Base-by-base conservation (phyloP, 768 basidiomycete genomes). In the Lactarius evosmus region DNA sequence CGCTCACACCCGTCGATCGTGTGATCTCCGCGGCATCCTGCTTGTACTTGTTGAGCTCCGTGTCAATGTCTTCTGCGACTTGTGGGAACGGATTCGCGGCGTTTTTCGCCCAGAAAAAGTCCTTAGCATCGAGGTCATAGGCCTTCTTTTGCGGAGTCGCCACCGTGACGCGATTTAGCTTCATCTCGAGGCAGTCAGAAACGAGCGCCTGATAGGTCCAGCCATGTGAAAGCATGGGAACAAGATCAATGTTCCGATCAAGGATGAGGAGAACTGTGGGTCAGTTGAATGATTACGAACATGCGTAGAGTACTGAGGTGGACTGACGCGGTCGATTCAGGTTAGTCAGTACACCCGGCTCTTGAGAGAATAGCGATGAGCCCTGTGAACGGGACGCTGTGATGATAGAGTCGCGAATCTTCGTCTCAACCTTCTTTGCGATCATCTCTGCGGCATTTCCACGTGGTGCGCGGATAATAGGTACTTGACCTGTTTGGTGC, bases 181-280 rank as follows among this genome's bases (percentile, higher is more conserved):
- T 95, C 81, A 99, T 95, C 62, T 96, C 91, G 38, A 99, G 85
- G 69, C 97, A 98, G 73, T 99, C 97, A 29, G 96, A 97, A 1
- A 98, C 91, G 32, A 99, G 85, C 0, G 97, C 94, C 76, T 99
- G 97, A 71, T 99, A 99, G 41, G 97, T 98, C 97, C 97, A 99
- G 3, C 95, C 95, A 71, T 99, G 97, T 1, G 91, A 89, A 22
- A 99, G 73, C 80, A 95, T 91, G 8, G 97, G 89, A 2, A 94
- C 90, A 16, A 99, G 81, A 72, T 99, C 97, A 60, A 98, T 80
- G 71, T 98, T 98, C 29, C 97, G 83, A 73, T 99, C 97, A 51
- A 99, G 79, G 60, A 99, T 88, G 58, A 98, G 86, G 8, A 99
- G 81, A 54, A 99, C 95, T 97, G 70, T 7, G 49, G 44, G 12